Conservation (phyloP, 768 basidiomycete species). For the Pulveroboletus sp. region DNA sequence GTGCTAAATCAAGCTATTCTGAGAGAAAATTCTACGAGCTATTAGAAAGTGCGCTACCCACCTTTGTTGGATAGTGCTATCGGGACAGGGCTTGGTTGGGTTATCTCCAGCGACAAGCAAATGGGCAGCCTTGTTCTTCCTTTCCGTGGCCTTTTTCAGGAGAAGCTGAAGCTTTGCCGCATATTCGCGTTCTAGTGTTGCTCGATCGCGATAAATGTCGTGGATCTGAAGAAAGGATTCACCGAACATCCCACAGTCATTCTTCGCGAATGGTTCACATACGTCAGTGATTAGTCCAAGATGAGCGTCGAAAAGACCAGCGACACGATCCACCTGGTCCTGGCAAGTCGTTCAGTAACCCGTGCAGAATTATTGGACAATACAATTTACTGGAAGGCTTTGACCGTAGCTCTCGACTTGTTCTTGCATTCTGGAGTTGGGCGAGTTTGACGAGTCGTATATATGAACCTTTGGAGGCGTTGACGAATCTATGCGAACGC, state of each 20-base stretch:
- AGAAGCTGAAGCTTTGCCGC: constrained; percentile 66
- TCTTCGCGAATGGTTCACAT: constrained; percentile 21
- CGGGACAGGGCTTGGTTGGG: constrained; percentile 62
- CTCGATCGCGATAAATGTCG: constrained; percentile 67
- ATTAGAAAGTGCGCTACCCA: constrained; percentile 26
- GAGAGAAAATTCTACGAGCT: constrained; percentile 9
- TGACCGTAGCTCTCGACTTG: constrained; percentile 43
- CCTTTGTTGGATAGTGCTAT: constrained; percentile 55
- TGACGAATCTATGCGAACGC: no score
- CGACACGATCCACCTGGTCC: constrained; percentile 74
- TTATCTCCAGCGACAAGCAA: constrained; percentile 62
- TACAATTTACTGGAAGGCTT: constrained; percentile 47
- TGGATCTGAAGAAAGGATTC: constrained; percentile 50
- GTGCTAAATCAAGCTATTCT: constrained; percentile 46
- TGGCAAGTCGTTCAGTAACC: constrained; percentile 27
- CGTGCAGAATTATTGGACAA: neutral
- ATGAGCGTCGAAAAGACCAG: constrained; percentile 56
- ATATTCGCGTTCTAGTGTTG: constrained; percentile 74
- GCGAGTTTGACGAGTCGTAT: neutral
- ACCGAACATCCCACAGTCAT: neutral
- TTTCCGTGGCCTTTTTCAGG: constrained; percentile 66
- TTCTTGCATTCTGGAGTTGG: constrained; percentile 13
- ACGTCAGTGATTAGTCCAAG: constrained; percentile 67
- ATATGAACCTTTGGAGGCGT: no score
- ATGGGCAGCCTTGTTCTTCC: constrained; percentile 58